phyloP scores from a whole-genome alignment of 2,329 filamentous ascomycete genomes.

The Fusarium falciforme region DNA sequence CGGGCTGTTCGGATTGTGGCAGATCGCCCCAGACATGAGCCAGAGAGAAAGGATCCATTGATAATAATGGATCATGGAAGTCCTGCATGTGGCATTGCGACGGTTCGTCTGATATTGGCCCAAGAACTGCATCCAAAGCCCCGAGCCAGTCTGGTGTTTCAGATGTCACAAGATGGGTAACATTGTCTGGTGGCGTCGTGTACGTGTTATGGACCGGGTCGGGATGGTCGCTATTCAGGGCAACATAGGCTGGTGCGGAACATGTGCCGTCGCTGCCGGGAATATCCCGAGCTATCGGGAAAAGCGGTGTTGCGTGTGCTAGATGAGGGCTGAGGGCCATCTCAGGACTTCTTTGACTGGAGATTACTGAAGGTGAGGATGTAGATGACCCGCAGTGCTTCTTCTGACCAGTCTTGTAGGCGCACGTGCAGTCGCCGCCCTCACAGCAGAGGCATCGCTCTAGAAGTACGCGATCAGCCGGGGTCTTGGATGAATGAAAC shows the following conservation, averaged over 20 bases:
- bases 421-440: conserved; percentile 14
- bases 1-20: neutral
- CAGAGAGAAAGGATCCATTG: neutral
- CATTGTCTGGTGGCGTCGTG: neutral
- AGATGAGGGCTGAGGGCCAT: no score
- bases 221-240: neutral
- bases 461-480: neutral
- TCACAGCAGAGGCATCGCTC: conserved; percentile 15
- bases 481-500: neutral
- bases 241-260: neutral
- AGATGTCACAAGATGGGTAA: neutral
- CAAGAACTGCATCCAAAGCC: neutral
- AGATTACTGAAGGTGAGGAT: neutral
- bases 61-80: neutral
- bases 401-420: conserved; percentile 2
- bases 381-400: neutral
- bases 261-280: no score
- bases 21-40: neutral
- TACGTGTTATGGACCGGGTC: neutral
- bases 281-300: no score
- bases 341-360: neutral
- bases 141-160: neutral
- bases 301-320: no score
- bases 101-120: neutral
- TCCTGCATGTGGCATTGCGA: neutral